Evolutionary conservation across 768 basidiomycete species (phyloP), one percentile per base, ranked within the genome.

Genomic region (Psilocybe azurescens): DNA sequence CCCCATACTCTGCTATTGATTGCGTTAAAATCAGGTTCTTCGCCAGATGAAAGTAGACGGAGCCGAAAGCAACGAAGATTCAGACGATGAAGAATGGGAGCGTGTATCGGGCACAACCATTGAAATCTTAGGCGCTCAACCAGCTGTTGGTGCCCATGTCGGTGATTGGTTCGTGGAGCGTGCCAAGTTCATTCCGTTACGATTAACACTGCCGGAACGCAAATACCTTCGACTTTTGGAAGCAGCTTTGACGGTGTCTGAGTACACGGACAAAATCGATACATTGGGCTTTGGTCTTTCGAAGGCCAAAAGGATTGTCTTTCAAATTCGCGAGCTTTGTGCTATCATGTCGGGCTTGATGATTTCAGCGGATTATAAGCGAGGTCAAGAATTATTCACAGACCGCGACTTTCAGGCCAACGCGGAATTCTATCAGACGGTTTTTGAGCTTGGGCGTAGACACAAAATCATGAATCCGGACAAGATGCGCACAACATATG

Each of bases 381-480:
- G 86, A 64, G 93, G 93, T n/a, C 93, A 95, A 67, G 90, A 93
- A 64, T 82, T 95, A 14, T 94, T 95, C 73, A 77, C 85, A 44
- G 89, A 93, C 64, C 85, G 91, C 20, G 91, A 95, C 72, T 95
- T 95, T 70, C 80, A 90, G 62, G 81, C 85, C 13, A 95, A 95
- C 67, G 86, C 85, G 16, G 86, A 88, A 7, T 95, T 94, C 70
- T 95, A 89, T 69, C 91, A 93, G 68, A 75, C 80, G 13, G 81
- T 94, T 28, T 94, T 94, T 65, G 93, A 94, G 75, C 82, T 94
- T 24, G 92, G 93, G 18, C 80, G 92, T 53, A 82, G 93, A 60
- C 91, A 94, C 71, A 94, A 94, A 73, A 94, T 95, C 70, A 93
- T 91, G 91, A 95, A 94, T 67, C 93, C 93, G 0, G 93, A 94